A percentile compares a stretch with the other conserved stretches of the same genome.
These are phyloP conservation scores for Besnoitia besnoiti DNA, from an alignment of 169 alveolate species.

Conservation along the genomic window DNA sequence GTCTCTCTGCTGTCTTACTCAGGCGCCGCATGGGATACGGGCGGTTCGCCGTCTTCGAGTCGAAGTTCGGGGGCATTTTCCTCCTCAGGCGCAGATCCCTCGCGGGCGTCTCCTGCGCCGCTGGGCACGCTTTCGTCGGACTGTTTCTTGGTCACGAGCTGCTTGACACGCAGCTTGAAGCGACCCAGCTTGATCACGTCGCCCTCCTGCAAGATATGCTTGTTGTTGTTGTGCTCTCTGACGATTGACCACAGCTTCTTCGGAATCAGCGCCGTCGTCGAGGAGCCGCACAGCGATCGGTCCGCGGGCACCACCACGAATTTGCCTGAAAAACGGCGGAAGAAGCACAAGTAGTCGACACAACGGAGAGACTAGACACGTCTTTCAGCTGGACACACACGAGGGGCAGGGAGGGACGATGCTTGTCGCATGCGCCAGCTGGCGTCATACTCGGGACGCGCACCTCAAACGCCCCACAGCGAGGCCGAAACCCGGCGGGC, in stretches of 20 bases:
- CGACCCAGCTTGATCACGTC: conserved; percentile 94
- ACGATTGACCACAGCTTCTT: conserved; percentile 92
- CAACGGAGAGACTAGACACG: background rate
- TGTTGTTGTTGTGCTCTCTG: conserved; percentile 83
- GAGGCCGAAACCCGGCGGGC: too few species aligned
- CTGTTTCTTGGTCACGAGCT: conserved; percentile 68
- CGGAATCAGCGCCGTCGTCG: conserved; percentile 72
- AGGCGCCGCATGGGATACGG: conserved; percentile 32
- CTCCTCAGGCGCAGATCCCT: background rate
- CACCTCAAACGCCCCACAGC: too few species aligned
- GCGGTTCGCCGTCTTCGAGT: conserved; percentile 56
- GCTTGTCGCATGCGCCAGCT: too few species aligned
- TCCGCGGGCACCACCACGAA: conserved; percentile 45
- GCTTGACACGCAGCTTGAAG: conserved; percentile 90
- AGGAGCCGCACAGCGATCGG: conserved; percentile 41
- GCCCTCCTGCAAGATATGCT: conserved; percentile 87
- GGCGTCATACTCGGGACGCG: too few species aligned
- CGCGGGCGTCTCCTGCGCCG: background rate
- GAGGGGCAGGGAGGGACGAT: too few species aligned
- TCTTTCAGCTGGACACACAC: background rate
- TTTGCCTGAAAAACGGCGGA: conserved; percentile 28
- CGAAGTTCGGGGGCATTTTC: conserved; percentile 15
- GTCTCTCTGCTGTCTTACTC: background rate
- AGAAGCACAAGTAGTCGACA: background rate
- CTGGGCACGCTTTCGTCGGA: background rate